Conservation (phyloP, 139 green algal genomes). For the Volvox africanus region DNA sequence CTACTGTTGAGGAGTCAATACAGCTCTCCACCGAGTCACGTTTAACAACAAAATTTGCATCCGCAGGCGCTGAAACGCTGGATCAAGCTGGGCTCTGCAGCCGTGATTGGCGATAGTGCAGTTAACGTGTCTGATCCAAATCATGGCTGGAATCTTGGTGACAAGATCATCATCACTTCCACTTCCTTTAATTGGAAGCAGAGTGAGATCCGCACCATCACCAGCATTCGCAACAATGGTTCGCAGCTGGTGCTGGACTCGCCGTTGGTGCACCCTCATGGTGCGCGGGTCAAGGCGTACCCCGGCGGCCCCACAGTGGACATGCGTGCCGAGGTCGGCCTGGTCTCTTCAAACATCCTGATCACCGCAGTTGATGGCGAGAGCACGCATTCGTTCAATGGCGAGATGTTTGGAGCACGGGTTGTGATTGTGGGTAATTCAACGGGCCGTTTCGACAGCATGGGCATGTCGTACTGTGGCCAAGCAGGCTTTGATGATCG, state of each 20-base stretch:
- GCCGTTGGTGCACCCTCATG: conserved; percentile 43
- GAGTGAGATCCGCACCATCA: conserved; percentile 61
- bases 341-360: conserved; percentile 8
- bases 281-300: background rate
- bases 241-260: conserved; percentile 51
- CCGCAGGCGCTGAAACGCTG: conserved; percentile 48
- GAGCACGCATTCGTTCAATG: background rate
- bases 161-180: conserved; percentile 60
- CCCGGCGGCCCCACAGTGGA: conserved; percentile 20
- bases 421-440: conserved; percentile 43
- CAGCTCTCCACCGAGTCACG: no score
- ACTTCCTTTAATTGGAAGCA: conserved; percentile 60
- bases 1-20: no score
- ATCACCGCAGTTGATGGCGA: background rate
- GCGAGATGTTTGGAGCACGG: conserved; percentile 49
- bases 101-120: conserved; percentile 33
- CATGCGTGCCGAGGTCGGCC: conserved; percentile 57
- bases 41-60: no score
- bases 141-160: conserved; percentile 51
- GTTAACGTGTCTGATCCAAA: conserved; percentile 41
- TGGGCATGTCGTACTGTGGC: conserved; percentile 47
- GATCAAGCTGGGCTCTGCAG: conserved; percentile 53
- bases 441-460: conserved; percentile 15
- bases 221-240: conserved; percentile 19
- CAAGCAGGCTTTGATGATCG: conserved; percentile 42